Base-by-base conservation (phyloP, 139 green algal genomes). In the Spirogloea muscicola region DNA sequence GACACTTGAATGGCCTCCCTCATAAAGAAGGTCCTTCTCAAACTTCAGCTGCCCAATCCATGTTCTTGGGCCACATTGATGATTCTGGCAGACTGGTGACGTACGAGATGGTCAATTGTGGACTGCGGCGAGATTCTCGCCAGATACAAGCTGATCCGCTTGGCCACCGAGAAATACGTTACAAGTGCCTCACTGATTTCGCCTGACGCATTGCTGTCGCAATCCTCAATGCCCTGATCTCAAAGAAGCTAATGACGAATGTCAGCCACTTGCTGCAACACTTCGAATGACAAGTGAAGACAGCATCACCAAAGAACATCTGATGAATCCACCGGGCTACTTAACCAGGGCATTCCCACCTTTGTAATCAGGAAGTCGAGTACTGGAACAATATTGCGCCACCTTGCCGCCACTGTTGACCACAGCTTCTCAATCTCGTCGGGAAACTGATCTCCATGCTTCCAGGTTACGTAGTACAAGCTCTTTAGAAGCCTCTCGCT, bases 141-240 rank as follows among this genome's bases (percentile, higher is more conserved):
- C 6, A 97, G 79, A 68, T 91, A 97, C 5, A 96, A 74, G 29
- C 77, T 84, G 44, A 93, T 89, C 51, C 91, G 87, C 84, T 96
- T 93, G 39, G 76, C 81, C 18, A 93, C 90, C 0, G 36, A 63
- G 27, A 92, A 86, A 74, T 89, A 89, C 2, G 70, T 74, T 1
- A n/a, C n/a, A 29, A 83, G 29, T 48, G 72, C 72, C 21, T 63
- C 72, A 3, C 33, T 78, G 37, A 80, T 80, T 34, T 80, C 72
- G 39, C 64, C 64, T 1, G 31, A 41, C 6, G 37, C 72, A 25
- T 76, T 75, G 29, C 38, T 69, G 72, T 80, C 72, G 33, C 49
- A 72, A 18, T 76, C 82, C 21, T 80, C 40, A 38, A 76, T 49
- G 61, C 65, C 71, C 58, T 82, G 58, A 33, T 36, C 52, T 65